Percentiles rank a stretch among this genome's conserved stretches.
phyloP scores from a whole-genome alignment of 208 protist genomes.

The Wallacemonas sp. region DNA sequence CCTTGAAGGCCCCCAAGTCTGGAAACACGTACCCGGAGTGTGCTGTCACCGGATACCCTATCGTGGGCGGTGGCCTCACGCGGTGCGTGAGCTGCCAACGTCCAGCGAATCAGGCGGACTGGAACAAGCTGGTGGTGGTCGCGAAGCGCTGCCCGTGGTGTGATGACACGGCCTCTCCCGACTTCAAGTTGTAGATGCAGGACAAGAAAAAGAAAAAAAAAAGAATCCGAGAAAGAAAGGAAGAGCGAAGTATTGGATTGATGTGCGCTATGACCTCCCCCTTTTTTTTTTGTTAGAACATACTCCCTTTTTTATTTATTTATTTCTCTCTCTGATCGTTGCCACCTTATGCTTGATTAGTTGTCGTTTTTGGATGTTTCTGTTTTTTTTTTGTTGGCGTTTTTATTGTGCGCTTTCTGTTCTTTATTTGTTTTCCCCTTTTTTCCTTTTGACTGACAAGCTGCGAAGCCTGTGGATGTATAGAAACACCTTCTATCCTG shows the following conservation, averaged over 20 bases:
- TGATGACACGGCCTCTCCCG: constrained; percentile 40
- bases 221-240: constrained; percentile 16
- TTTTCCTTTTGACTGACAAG: not conserved
- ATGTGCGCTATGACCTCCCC: not conserved
- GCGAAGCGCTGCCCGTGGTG: constrained; percentile 92
- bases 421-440: not conserved
- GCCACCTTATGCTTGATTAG: not conserved
- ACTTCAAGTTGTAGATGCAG: constrained; percentile 69
- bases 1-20: constrained; percentile 69
- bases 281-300: constrained; percentile 4
- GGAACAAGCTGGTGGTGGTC: constrained; percentile 86
- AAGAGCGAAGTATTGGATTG: constrained; percentile 2
- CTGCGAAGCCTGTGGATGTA: too few relatives aligned
- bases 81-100: constrained; percentile 77
- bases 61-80: constrained; percentile 66
- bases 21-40: constrained; percentile 80
- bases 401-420: not conserved
- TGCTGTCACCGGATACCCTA: constrained; percentile 89
- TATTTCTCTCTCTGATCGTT: not conserved
- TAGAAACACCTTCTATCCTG: not conserved
- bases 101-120: constrained; percentile 87
- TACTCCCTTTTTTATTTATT: not conserved
- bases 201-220: constrained; percentile 4
- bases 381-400: constrained; percentile 19
- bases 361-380: constrained; percentile 1